Evolutionary conservation across 495 filamentous ascomycete genomes (phyloP), one percentile per base, ranked within the genome.

Genomic region (Aspergillus egyptiacus): DNA sequence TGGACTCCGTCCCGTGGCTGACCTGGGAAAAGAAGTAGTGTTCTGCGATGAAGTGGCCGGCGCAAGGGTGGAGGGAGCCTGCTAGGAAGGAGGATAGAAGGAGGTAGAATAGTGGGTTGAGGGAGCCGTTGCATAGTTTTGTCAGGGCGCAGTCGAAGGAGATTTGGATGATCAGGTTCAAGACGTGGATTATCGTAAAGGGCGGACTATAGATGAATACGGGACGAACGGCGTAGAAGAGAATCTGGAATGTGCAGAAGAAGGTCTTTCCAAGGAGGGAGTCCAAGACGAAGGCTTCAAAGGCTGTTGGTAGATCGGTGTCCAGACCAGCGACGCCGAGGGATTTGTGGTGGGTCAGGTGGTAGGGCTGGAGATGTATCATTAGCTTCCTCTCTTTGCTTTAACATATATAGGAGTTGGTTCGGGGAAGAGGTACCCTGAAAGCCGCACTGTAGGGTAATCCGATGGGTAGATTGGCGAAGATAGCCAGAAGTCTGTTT

Each of bases 241-340:
- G 74, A 65, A 99, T 96, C 69, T 99, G 94, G 73, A 96, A 97
- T 56, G 94, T 97, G 74, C 87, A 94, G 80, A 99, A 99, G 77
- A 99, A 97, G 52, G 94, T 86, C 66, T 99, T 99, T 58, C 94
- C 94, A 14, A 91, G 79, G 61, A 99, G 78, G n/a, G 89, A 95
- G 76, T 96, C 85, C 53, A 99, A 84, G 67, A 97, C 85, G 64
- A 95, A 66, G 57, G 90, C 94, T 72, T 99, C 94, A 34, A 95
- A 65, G 51, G 86, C 79, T 23, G 94, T 97, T 8, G 94, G 94
- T 2, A 99, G 83, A 58, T 99, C 94, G 42, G 91, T 94, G 69
- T 99, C 94, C 36, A 97, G 81, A 38, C 94, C 94, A 54, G 93
- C 86, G 33, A 99, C 91, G 55, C 94, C 94, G 48, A 99, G 87